A percentile compares a stretch with the other conserved stretches of the same genome.
phyloP scores from a whole-genome alignment of 2,329 filamentous ascomycete genomes.

The Pseudogymnoascus sp. region DNA sequence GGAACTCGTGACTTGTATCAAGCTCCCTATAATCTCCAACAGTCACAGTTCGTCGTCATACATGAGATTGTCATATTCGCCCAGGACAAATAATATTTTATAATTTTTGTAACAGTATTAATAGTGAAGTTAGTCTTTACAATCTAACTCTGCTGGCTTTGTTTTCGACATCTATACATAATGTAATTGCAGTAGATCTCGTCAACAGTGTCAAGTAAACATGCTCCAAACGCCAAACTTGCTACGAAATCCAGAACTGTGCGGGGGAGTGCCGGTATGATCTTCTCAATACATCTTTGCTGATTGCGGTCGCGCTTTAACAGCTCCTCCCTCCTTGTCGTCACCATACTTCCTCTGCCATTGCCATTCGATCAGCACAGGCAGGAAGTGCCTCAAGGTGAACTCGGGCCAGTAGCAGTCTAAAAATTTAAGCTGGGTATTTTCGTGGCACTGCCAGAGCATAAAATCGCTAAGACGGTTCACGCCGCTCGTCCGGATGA shows the following conservation, averaged over 20 bases:
- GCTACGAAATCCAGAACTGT: slow-evolving; percentile 4
- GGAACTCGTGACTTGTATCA: background rate
- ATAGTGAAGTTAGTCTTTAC: background rate
- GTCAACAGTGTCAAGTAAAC: slow-evolving; percentile 3
- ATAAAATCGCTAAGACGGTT: slow-evolving; percentile 93
- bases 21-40: background rate
- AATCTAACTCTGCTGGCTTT: background rate
- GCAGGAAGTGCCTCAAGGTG: slow-evolving; percentile 86
- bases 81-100: background rate
- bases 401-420: slow-evolving; percentile 95
- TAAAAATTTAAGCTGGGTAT: slow-evolving; percentile 87
- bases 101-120: background rate
- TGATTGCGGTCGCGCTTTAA: slow-evolving; percentile 7
- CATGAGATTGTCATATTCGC: background rate
- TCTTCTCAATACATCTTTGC: slow-evolving; percentile 3
- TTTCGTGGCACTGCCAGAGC: slow-evolving; percentile 95
- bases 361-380: slow-evolving; percentile 87
- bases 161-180: slow-evolving; percentile 1
- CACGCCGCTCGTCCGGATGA: slow-evolving; percentile 88
- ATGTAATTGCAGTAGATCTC: background rate
- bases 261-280: background rate
- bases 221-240: slow-evolving; percentile 2
- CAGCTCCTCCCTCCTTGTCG: slow-evolving; percentile 19
- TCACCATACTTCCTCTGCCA: slow-evolving; percentile 42
- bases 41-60: background rate